Evolutionary conservation across 352 stramenopile genomes (phyloP).

Genomic region (Pythium monospermum): DNA sequence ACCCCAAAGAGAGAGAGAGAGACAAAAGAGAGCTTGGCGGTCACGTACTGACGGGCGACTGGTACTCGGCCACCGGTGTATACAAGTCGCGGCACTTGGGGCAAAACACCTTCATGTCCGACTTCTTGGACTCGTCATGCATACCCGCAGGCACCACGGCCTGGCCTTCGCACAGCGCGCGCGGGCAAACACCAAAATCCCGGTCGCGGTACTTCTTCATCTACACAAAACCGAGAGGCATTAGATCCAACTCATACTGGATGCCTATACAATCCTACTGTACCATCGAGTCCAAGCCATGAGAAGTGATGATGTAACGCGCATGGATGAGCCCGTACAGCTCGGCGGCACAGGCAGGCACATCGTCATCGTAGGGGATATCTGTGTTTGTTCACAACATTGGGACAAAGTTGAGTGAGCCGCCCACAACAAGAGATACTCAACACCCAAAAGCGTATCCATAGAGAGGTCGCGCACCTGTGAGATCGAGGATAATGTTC

Average conservation of each 20-base stretch:
- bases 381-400: conserved; percentile 30
- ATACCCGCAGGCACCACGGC: conserved; percentile 79
- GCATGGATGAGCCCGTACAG: conserved; percentile 88
- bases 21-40: too few relatives aligned
- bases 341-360: conserved; percentile 82
- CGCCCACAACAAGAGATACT: neutral
- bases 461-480: conserved; percentile 29
- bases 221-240: too few relatives aligned
- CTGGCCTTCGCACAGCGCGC: conserved; percentile 79
- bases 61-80: conserved; percentile 78
- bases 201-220: conserved; percentile 89
- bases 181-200: conserved; percentile 84
- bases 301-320: conserved; percentile 87
- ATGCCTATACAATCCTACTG: neutral
- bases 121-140: conserved; percentile 87
- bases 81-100: conserved; percentile 87
- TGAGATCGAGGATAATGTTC: conserved; percentile 92
- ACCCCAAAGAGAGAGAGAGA: neutral
- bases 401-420: too few relatives aligned
- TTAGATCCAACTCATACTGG: neutral
- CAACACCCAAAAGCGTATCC: neutral
- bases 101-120: conserved; percentile 89
- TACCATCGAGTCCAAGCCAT: conserved; percentile 87
- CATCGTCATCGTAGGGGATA: conserved; percentile 86
- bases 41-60: conserved; percentile 79